Evolutionary conservation across 352 stramenopile species (phyloP), one percentile per base, ranked within the genome.

Genomic region (Globisporangium alternatum): DNA sequence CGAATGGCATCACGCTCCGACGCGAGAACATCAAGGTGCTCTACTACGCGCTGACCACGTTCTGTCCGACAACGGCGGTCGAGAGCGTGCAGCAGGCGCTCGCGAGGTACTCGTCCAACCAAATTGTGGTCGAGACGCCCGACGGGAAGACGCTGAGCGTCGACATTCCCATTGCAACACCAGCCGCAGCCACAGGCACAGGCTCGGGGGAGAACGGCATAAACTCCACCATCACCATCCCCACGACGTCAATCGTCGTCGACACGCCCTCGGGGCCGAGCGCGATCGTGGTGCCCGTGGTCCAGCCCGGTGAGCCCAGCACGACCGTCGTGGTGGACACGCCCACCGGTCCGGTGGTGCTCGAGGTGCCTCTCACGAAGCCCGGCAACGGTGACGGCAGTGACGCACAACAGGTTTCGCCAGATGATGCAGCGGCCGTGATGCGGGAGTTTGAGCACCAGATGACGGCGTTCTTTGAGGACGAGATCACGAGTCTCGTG

Each of bases 391-490:
- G n/a, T 15, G 15, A 19, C 2, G 22, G 33, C 13, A 12, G 13
- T 17, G 33, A n/a, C 31, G 33, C 21, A 6, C 35, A 61, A 19
- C 8, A 15, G 5, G 15, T 19, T 2, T 21, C 17, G 6, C 3
- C 41, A 19, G 41, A 47, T 5, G 41, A 5, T 21, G 5, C 5
- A 47, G 41, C 1, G 41, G 17, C 19, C 1, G 15, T 47, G 17
- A 17, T 41, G 30, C 17, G 13, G 17, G 17, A 83, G 45, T 81
- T 86, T 59, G 66, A 75, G 58, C 39, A 75, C 62, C 61, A 71
- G 55, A 67, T 86, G 4, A 55, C 60, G 0, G 39, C 56, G 5
- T 67, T 77, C 60, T 86, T 76, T 48, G 53, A 59, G 0, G 31
- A 68, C 12, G 70, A 77, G 45, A 65, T 64, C 21, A 65, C 70